These are phyloP conservation scores for Aschersonia sp. DNA, from an alignment of 2,329 filamentous ascomycete genomes.

Conservation along the genomic window DNA sequence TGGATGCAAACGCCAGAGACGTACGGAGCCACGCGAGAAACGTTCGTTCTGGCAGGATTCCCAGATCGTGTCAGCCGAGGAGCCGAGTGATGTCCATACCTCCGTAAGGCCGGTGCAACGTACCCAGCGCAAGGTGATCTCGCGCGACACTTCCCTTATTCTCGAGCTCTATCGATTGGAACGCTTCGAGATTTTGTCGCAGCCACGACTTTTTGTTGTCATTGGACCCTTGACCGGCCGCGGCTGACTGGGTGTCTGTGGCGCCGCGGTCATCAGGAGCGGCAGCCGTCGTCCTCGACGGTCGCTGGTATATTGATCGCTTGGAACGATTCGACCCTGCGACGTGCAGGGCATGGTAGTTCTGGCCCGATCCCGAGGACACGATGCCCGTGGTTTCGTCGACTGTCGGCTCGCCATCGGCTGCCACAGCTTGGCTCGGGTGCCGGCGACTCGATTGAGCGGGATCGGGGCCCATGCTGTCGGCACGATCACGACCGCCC, in stretches of 20 bases:
- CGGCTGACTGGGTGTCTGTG: neutral
- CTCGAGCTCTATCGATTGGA: conserved; percentile 59
- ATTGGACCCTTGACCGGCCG: neutral
- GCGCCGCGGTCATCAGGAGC: neutral
- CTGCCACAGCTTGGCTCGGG: neutral
- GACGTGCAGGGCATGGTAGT: conserved; percentile 24
- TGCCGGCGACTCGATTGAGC: conserved; percentile 5
- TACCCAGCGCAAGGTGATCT: conserved; percentile 70
- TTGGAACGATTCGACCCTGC: conserved; percentile 5
- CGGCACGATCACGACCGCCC: conserved; percentile 27
- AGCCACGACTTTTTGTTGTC: conserved; percentile 29
- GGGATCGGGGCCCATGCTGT: conserved; percentile 19
- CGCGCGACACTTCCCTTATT: conserved; percentile 75
- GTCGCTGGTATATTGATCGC: conserved; percentile 6
- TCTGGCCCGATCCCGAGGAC: conserved; percentile 17
- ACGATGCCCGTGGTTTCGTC: conserved; percentile 29
- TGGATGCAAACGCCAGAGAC: conserved; percentile 66
- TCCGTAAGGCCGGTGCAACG: conserved; percentile 4
- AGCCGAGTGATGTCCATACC: neutral
- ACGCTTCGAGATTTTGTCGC: conserved; percentile 28
- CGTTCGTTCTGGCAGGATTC: conserved; percentile 47
- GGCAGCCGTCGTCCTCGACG: conserved; percentile 6
- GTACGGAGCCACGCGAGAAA: conserved; percentile 79
- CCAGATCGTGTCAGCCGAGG: neutral
- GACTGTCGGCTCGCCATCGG: conserved; percentile 8